A percentile compares a stretch with the other conserved stretches of the same genome.
These are phyloP conservation scores for Adansonia gregorii DNA, from an alignment of 441 rosid species.

Conservation along the genomic window DNA sequence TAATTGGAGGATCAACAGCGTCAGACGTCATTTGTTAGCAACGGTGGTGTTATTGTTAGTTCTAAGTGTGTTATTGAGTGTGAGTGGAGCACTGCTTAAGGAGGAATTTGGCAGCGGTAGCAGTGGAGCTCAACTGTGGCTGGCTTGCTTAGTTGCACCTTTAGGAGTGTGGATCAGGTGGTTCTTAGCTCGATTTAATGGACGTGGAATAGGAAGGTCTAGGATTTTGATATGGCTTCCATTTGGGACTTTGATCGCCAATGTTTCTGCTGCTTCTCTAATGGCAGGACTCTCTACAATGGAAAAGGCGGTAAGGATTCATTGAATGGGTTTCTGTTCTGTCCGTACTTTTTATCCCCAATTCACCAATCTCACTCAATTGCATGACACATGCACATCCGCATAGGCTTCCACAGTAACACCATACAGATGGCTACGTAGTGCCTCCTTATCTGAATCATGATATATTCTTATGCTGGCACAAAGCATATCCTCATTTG, in stretches of 20 bases:
- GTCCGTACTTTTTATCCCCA: background rate
- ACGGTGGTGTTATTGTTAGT: conserved; percentile 45
- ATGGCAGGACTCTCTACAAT: conserved; percentile 76
- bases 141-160: conserved; percentile 77
- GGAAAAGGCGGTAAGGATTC: conserved; percentile 57
- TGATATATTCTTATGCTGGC: background rate
- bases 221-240: conserved; percentile 74
- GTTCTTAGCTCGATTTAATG: conserved; percentile 80
- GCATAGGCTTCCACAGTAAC: background rate
- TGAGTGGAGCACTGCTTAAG: conserved; percentile 52
- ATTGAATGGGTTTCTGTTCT: conserved; percentile 8
- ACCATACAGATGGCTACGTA: background rate
- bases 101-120: conserved; percentile 55
- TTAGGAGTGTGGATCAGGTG: conserved; percentile 95
- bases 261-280: conserved; percentile 71
- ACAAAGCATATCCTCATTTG: background rate
- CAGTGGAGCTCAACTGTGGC: conserved; percentile 68
- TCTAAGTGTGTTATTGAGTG: conserved; percentile 49
- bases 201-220: conserved; percentile 73
- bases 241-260: conserved; percentile 79
- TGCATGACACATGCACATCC: background rate
- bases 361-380: background rate
- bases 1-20: conserved; percentile 49
- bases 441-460: background rate
- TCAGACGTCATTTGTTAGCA: conserved; percentile 47